Conservation (phyloP, 1,284 basidiomycete species). For the Xanthoconium separans region DNA sequence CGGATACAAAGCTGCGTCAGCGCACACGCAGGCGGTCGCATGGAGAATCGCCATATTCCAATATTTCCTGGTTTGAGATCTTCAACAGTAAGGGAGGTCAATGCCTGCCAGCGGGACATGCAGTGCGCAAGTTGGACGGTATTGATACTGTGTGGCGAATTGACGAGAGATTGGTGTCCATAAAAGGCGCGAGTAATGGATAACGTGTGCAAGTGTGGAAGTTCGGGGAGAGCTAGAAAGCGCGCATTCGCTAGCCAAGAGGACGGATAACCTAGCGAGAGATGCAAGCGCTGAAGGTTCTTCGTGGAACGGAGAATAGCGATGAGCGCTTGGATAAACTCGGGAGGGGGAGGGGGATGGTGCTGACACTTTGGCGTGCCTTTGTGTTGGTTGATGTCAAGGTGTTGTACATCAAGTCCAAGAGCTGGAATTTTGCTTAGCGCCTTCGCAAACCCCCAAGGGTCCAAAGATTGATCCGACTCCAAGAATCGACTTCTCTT, state of each 20-base stretch:
- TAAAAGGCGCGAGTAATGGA: not conserved
- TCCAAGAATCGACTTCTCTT: not conserved
- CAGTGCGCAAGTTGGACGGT: not conserved
- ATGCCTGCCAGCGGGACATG: constrained; percentile 1
- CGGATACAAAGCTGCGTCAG: not conserved
- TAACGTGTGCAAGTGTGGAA: constrained; percentile 3
- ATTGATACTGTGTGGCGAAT: not conserved
- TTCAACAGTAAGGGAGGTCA: constrained; percentile 5
- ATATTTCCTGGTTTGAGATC: not conserved
- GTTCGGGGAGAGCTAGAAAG: not conserved
- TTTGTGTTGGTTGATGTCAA: not conserved
- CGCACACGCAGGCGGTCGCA: constrained; percentile 3
- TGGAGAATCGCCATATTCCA: not conserved
- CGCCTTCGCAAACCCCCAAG: constrained; percentile 17
- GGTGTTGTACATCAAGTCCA: not conserved
- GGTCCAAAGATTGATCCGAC: constrained; percentile 9
- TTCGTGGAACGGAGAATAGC: not conserved
- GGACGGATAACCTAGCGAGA: not conserved
- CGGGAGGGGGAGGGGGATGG: not conserved
- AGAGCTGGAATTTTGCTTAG: not conserved
- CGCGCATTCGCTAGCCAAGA: not conserved
- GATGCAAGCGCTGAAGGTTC: not conserved
- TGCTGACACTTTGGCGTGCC: not conserved
- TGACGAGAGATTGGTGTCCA: not conserved
- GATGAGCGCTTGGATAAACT: not conserved